Percentiles rank a stretch among this genome's conserved stretches.
Conservation (phyloP, 495 filamentous ascomycete species). For the Talaromyces wortmannii region DNA sequence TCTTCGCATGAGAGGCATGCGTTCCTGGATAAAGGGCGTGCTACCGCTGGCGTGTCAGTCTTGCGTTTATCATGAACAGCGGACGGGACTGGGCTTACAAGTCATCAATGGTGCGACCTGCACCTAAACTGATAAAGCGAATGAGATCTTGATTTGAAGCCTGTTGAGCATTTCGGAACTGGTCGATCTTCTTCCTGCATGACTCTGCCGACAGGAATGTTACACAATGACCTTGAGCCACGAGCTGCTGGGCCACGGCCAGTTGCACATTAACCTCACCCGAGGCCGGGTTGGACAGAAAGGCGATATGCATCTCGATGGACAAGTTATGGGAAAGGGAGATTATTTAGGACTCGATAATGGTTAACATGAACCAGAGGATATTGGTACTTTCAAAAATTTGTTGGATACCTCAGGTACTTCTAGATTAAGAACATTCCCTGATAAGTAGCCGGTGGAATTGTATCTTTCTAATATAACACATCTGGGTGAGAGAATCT, state of each 20-base stretch:
- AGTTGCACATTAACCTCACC: neutral
- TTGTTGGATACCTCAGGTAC: neutral
- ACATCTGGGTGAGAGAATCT: neutral
- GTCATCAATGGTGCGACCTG: neutral
- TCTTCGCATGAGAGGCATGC: neutral
- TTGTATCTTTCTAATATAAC: neutral
- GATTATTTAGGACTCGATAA: neutral
- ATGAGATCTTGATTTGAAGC: neutral
- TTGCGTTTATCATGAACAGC: neutral
- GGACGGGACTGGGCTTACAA: neutral
- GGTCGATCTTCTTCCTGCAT: neutral
- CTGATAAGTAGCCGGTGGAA: neutral
- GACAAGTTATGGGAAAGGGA: neutral
- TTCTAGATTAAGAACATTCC: neutral
- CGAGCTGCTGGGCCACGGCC: neutral
- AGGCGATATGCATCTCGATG: neutral
- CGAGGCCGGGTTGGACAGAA: neutral
- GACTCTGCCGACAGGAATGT: neutral
- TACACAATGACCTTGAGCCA: neutral
- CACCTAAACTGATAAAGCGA: neutral
- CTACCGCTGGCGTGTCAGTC: neutral
- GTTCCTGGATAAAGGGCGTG: neutral
- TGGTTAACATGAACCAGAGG: neutral
- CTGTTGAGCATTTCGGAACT: neutral
- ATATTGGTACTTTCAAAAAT: neutral